phyloP scores from a whole-genome alignment of 495 filamentous ascomycete genomes.

The Patellaria atrata region DNA sequence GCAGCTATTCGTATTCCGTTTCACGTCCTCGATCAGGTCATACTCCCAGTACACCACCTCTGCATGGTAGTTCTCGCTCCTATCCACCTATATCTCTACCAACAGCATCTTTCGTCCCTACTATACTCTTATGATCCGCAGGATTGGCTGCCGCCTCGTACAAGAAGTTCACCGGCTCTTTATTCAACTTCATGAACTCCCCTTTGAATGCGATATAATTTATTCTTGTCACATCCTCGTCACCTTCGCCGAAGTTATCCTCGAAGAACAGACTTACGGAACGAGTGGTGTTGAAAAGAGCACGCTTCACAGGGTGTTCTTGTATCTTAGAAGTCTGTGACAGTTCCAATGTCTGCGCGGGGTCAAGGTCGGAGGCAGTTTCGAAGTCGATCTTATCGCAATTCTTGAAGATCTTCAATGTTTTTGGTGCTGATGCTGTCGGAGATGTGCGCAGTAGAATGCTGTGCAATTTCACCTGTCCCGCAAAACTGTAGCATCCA shows the following conservation, averaged over 20 bases:
- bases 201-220: conserved; percentile 86
- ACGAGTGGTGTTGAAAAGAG: conserved; percentile 70
- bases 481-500: conserved; percentile 57
- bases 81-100: conserved; percentile 35
- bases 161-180: conserved; percentile 68
- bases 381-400: conserved; percentile 73
- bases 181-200: conserved; percentile 71
- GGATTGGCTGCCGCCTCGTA: conserved; percentile 94
- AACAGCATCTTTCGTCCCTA: conserved; percentile 30
- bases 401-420: conserved; percentile 74
- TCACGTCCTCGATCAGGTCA: too few relatives aligned
- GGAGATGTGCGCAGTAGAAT: conserved; percentile 68
- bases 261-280: conserved; percentile 71
- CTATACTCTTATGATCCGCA: conserved; percentile 48
- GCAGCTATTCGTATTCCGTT: too few relatives aligned
- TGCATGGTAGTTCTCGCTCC: too few relatives aligned
- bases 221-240: conserved; percentile 64
- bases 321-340: conserved; percentile 68
- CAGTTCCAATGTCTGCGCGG: conserved; percentile 67
- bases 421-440: conserved; percentile 58
- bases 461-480: conserved; percentile 80
- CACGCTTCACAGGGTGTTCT: conserved; percentile 72
- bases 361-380: conserved; percentile 47
- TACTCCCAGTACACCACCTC: too few relatives aligned
- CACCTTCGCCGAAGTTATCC: conserved; percentile 44